A percentile compares a stretch with the other conserved stretches of the same genome.
These are phyloP conservation scores for Globisporangium cylindrosporum DNA, from an alignment of 352 stramenopile species.

Conservation along the genomic window DNA sequence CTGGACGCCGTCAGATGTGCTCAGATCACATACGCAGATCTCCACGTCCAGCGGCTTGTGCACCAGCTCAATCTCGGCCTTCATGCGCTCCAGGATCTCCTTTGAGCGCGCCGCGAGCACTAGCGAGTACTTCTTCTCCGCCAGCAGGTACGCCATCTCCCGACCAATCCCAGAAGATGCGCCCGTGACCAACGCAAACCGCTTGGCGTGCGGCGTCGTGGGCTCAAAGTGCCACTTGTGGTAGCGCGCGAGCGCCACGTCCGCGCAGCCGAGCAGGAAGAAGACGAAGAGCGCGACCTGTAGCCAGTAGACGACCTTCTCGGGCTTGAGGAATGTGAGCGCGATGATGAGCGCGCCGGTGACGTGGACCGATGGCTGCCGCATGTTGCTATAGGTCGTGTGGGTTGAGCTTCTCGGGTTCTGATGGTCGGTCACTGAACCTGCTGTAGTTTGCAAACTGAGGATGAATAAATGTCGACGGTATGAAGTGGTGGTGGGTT, in stretches of 20 bases:
- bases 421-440: no score
- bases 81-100: conserved; percentile 64
- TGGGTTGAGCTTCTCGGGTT: no score
- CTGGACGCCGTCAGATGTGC: conserved; percentile 44
- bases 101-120: conserved; percentile 62
- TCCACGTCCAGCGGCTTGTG: conserved; percentile 55
- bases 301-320: conserved; percentile 33
- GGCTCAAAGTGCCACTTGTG: conserved; percentile 62
- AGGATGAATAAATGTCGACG: no score
- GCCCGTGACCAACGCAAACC: conserved; percentile 70
- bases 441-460: no score
- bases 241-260: conserved; percentile 63
- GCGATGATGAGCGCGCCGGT: conserved; percentile 50
- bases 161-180: conserved; percentile 68
- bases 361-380: conserved; percentile 38
- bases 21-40: conserved; percentile 60
- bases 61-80: conserved; percentile 70
- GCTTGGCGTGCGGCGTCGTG: conserved; percentile 43
- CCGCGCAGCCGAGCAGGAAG: conserved; percentile 48
- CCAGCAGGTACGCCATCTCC: conserved; percentile 78
- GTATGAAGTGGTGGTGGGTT: no score
- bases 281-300: conserved; percentile 50
- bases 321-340: conserved; percentile 47
- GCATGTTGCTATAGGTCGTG: conserved; percentile 9
- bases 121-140: conserved; percentile 78